Percentiles rank a stretch among this genome's conserved stretches.
These are phyloP conservation scores for Discostella stelligera DNA, from an alignment of 352 stramenopile species.

Conservation along the genomic window DNA sequence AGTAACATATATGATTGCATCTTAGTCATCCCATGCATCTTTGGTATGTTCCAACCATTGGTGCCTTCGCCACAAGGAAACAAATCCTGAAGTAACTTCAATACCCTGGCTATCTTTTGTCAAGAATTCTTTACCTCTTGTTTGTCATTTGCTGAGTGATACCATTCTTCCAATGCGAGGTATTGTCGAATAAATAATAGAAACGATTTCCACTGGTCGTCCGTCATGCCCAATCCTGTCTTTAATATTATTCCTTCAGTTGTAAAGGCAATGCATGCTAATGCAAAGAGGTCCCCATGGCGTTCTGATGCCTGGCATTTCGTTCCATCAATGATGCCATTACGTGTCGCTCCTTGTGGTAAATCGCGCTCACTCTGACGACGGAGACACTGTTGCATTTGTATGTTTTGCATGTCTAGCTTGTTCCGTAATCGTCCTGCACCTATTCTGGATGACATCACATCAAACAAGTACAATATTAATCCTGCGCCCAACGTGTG, in stretches of 20 bases:
- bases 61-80: slow-evolving; percentile 14
- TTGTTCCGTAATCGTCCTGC: neutral
- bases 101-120: neutral
- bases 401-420: neutral
- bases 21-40: slow-evolving; percentile 1
- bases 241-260: neutral
- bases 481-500: slow-evolving; percentile 5
- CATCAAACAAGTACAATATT: slow-evolving; percentile 5
- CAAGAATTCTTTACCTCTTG: neutral
- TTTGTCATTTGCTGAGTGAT: neutral
- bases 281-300: too few relatives aligned
- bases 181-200: neutral
- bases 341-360: neutral
- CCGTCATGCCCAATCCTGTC: neutral
- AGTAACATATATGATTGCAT: neutral
- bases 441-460: neutral
- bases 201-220: neutral
- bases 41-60: neutral
- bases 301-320: too few relatives aligned
- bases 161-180: slow-evolving; percentile 10
- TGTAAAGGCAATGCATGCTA: neutral
- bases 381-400: too few relatives aligned
- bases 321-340: neutral
- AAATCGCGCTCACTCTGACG: too few relatives aligned
- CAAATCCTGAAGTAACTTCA: neutral